phyloP scores from a whole-genome alignment of 1,139 yeast species.

The Taphrina deformans region DNA sequence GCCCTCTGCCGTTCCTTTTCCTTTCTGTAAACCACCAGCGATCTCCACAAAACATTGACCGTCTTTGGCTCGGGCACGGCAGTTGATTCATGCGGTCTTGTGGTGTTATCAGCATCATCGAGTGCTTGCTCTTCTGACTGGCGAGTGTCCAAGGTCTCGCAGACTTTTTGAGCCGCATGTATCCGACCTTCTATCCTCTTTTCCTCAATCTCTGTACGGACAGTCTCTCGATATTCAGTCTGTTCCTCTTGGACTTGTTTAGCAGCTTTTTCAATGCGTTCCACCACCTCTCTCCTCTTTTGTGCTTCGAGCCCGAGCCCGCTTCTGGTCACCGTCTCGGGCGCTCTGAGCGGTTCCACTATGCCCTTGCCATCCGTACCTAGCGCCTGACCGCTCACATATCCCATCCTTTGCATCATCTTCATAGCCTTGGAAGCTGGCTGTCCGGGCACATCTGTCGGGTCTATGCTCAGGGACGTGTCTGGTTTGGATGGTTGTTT shows the following conservation, averaged over 20 bases:
- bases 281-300: conserved; percentile 39
- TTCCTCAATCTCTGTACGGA: conserved; percentile 39
- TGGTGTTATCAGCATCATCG: not conserved
- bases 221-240: conserved; percentile 41
- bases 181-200: conserved; percentile 36
- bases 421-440: conserved; percentile 48
- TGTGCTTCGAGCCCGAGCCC: conserved; percentile 42
- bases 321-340: conserved; percentile 39
- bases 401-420: conserved; percentile 63
- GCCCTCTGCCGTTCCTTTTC: conserved; percentile 32
- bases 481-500: not conserved
- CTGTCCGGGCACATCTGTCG: conserved; percentile 32
- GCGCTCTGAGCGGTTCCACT: conserved; percentile 34
- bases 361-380: conserved; percentile 45
- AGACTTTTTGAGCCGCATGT: conserved; percentile 39
- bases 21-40: conserved; percentile 38
- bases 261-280: conserved; percentile 31
- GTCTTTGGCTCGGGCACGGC: conserved; percentile 18
- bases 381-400: conserved; percentile 50
- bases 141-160: conserved; percentile 37
- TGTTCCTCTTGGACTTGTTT: conserved; percentile 33
- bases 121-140: conserved; percentile 12
- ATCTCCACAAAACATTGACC: conserved; percentile 41
- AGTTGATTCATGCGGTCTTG: not conserved
- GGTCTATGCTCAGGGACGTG: not conserved